A percentile compares a stretch with the other conserved stretches of the same genome.
Evolutionary conservation across 2,329 filamentous ascomycete species (phyloP).

Genomic region (Teratosphaeria epicoccoides): DNA sequence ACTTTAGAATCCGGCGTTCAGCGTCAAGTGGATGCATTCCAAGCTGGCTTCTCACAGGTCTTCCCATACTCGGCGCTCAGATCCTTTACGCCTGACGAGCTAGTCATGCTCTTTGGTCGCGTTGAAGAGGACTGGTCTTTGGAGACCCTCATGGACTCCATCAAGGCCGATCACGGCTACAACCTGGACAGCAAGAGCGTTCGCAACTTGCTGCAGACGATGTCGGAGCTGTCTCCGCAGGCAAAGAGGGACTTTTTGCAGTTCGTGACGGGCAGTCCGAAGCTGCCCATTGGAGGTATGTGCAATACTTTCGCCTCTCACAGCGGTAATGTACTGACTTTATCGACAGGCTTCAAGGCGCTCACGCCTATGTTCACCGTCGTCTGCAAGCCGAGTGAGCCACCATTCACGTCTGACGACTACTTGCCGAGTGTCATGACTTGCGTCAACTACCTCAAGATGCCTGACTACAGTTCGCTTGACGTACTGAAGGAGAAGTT

Average conservation of each 20-base stretch:
- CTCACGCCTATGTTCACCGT: constrained; percentile 98
- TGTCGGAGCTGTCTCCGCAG: constrained; percentile 69
- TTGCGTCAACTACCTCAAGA: constrained; percentile 96
- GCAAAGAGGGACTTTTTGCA: constrained; percentile 90
- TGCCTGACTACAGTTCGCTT: constrained; percentile 82
- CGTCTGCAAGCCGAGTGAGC: constrained; percentile 95
- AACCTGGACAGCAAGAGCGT: constrained; percentile 98
- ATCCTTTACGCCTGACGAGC: constrained; percentile 88
- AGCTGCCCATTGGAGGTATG: constrained; percentile 93
- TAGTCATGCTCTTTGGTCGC: constrained; percentile 87
- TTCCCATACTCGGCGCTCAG: constrained; percentile 89
- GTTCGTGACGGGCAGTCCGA: constrained; percentile 95
- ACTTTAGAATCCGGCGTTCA: constrained; percentile 83
- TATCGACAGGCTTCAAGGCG: constrained; percentile 71
- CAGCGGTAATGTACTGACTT: background rate
- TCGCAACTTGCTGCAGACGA: constrained; percentile 81
- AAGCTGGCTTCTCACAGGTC: constrained; percentile 82
- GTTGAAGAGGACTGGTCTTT: constrained; percentile 95
- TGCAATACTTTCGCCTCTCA: constrained; percentile 10
- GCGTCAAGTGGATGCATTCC: constrained; percentile 83
- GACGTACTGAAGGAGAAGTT: constrained; percentile 69
- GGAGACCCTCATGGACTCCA: constrained; percentile 93
- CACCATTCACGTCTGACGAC: constrained; percentile 86
- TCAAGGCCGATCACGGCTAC: constrained; percentile 96
- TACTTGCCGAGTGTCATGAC: constrained; percentile 99